Evolutionary conservation across 2,329 filamentous ascomycete genomes (phyloP).

Genomic region (Pestalotiopsis sp.): DNA sequence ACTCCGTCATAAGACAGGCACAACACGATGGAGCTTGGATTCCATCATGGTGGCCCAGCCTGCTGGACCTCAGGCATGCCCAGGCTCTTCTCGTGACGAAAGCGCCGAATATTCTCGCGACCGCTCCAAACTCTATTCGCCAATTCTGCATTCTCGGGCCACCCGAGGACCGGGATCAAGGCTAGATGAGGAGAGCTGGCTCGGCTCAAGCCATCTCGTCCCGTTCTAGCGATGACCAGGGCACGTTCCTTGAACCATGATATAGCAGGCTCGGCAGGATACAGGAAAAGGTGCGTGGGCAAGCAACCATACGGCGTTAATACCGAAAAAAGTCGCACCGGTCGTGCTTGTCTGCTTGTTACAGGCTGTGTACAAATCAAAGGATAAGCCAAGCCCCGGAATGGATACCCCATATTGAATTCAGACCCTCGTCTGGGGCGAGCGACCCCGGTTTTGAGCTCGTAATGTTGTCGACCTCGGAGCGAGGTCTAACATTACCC

Average conservation of each 20-base stretch:
- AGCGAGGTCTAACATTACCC: neutral
- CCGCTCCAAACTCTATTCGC: neutral
- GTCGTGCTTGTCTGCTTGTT: neutral
- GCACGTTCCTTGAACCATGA: neutral
- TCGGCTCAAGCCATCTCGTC: neutral
- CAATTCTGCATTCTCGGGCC: neutral
- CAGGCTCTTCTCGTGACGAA: slow-evolving; percentile 2
- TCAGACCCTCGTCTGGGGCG: neutral
- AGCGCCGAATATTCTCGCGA: slow-evolving; percentile 8
- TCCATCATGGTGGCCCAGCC: neutral
- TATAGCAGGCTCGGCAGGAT: no score
- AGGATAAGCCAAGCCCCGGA: neutral
- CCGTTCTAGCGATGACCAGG: neutral
- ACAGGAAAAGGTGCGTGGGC: neutral
- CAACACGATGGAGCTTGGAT: neutral
- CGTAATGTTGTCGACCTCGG: neutral
- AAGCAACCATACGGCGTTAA: neutral
- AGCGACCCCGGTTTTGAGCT: neutral
- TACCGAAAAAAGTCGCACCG: neutral
- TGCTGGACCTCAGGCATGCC: neutral
- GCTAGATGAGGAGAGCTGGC: neutral
- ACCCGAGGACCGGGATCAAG: neutral
- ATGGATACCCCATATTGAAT: neutral
- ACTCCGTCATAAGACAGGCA: neutral
- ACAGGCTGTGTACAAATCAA: neutral